Evolutionary conservation across 768 basidiomycete genomes (phyloP).

Genomic region (Lentinula lateritia): DNA sequence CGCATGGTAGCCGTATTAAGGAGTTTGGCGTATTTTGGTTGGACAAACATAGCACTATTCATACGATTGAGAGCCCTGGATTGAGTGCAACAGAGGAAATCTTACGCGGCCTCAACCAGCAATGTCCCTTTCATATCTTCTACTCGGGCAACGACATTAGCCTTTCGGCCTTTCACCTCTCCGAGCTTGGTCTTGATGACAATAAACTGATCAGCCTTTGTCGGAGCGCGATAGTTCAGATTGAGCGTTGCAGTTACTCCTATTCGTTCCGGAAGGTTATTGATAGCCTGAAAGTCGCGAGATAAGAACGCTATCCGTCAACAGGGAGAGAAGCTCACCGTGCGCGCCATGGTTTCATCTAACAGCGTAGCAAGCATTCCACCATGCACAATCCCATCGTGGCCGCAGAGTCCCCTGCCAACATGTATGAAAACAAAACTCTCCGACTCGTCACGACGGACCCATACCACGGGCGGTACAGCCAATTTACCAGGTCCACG

Average conservation of each 20-base stretch:
- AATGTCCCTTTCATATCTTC: slow-evolving; percentile 79
- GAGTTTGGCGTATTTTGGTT: slow-evolving; percentile 5
- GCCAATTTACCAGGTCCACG: slow-evolving; percentile 85
- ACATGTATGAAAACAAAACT: slow-evolving; percentile 70
- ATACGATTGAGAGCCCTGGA: background rate
- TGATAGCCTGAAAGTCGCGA: slow-evolving; percentile 55
- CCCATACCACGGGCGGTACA: slow-evolving; percentile 70
- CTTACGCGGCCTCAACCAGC: slow-evolving; percentile 79
- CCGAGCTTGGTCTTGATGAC: slow-evolving; percentile 67
- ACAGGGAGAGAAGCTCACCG: slow-evolving; percentile 42
- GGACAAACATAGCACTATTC: slow-evolving; percentile 3
- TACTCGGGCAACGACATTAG: slow-evolving; percentile 59
- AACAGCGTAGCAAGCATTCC: slow-evolving; percentile 86
- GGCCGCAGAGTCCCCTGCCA: slow-evolving; percentile 83
- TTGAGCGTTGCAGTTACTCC: slow-evolving; percentile 88
- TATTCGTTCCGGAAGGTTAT: slow-evolving; percentile 81
- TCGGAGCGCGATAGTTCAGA: slow-evolving; percentile 82
- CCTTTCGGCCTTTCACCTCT: slow-evolving; percentile 75
- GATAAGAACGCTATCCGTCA: background rate
- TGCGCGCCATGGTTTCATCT: slow-evolving; percentile 80
- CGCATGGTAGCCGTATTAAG: background rate
- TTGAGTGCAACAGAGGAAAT: slow-evolving; percentile 22
- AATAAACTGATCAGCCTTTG: slow-evolving; percentile 90
- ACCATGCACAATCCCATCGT: slow-evolving; percentile 94
- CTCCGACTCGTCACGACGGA: slow-evolving; percentile 71